Percentiles rank a stretch among this genome's conserved stretches.
phyloP scores from a whole-genome alignment of 352 stramenopile genomes.

The Globisporangium paroecandrum region DNA sequence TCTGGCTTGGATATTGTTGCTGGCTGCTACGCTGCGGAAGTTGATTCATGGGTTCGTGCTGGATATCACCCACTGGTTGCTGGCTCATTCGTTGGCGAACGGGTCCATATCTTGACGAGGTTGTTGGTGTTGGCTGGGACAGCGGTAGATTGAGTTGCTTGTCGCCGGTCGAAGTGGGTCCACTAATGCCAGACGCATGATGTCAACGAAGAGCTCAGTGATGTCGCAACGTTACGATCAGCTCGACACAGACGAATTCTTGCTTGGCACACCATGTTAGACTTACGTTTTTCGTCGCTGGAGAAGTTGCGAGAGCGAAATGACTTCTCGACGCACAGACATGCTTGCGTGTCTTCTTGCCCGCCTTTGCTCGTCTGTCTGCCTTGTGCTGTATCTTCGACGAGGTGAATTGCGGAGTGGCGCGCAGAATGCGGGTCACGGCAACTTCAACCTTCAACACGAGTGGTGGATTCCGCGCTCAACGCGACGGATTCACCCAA shows the following conservation, averaged over 20 bases:
- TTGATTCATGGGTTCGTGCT: neutral
- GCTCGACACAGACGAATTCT: neutral
- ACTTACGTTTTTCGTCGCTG: slow-evolving; percentile 41
- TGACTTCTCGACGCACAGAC: slow-evolving; percentile 60
- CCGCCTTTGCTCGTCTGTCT: neutral
- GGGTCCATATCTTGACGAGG: slow-evolving; percentile 12
- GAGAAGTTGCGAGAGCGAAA: slow-evolving; percentile 73
- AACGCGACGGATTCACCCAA: slow-evolving; percentile 5
- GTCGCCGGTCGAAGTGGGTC: neutral
- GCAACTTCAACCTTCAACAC: slow-evolving; percentile 14
- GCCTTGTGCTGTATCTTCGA: neutral
- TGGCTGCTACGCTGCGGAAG: neutral
- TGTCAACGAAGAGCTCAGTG: neutral
- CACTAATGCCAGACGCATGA: neutral
- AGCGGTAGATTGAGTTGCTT: slow-evolving; percentile 1
- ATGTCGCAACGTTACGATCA: neutral
- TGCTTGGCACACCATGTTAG: neutral
- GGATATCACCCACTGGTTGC: slow-evolving; percentile 6
- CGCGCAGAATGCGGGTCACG: slow-evolving; percentile 6
- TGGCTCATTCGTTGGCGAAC: slow-evolving; percentile 10
- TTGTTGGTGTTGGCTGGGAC: slow-evolving; percentile 9
- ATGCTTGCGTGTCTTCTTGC: slow-evolving; percentile 23
- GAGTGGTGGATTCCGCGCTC: slow-evolving; percentile 8
- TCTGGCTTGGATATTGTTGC: neutral
- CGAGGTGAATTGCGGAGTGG: slow-evolving; percentile 11